phyloP scores from a whole-genome alignment of 139 green algal species.

The Nannochloris sp. region DNA sequence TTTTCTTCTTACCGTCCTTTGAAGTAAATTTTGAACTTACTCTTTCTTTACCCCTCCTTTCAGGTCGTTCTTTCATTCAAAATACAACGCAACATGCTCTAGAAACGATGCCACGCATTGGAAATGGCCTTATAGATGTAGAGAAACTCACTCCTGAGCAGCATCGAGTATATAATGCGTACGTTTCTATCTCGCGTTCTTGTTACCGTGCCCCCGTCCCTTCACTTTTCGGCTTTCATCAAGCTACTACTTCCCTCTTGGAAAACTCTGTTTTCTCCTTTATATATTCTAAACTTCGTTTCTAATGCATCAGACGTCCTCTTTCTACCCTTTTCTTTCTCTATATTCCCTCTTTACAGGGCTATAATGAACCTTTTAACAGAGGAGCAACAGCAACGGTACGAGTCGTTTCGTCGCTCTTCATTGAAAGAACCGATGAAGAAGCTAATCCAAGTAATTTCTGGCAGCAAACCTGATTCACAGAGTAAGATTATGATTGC shows the following conservation, averaged over 20 bases:
- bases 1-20: neutral
- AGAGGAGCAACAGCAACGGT: conserved; percentile 59
- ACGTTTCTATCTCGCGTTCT: too few relatives aligned
- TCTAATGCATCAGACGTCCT: neutral
- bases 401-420: conserved; percentile 58
- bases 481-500: conserved; percentile 48
- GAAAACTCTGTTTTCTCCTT: neutral
- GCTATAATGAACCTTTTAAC: conserved; percentile 48
- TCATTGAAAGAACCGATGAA: conserved; percentile 42
- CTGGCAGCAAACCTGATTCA: conserved; percentile 3
- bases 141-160: conserved; percentile 20
- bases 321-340: neutral
- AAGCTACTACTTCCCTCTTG: too few relatives aligned
- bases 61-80: too few relatives aligned
- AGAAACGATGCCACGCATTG: conserved; percentile 8
- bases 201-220: too few relatives aligned
- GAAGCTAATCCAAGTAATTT: conserved; percentile 45
- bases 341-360: conserved; percentile 17
- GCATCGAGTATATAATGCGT: conserved; percentile 19
- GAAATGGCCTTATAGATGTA: conserved; percentile 21
- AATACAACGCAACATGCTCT: too few relatives aligned
- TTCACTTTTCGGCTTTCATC: too few relatives aligned
- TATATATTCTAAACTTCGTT: neutral
- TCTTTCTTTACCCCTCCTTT: neutral
- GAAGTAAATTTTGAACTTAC: neutral